Evolutionary conservation across 495 filamentous ascomycete genomes (phyloP).

Genomic region (Aspergillus baeticus): DNA sequence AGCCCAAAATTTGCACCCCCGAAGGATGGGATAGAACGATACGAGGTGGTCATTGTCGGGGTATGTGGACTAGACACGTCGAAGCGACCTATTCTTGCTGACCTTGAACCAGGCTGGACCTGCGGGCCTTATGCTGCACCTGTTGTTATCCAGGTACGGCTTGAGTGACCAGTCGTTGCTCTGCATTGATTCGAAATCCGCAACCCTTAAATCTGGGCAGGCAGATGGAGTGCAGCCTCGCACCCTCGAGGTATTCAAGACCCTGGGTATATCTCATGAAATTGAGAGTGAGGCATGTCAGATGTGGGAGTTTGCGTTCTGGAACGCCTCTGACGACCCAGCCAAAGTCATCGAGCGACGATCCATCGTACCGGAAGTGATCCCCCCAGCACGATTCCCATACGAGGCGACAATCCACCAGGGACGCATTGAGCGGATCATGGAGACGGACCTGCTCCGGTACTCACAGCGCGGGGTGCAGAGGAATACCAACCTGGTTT

Average conservation of each 20-base stretch:
- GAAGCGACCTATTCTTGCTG: no score
- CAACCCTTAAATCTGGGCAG: conserved; percentile 50
- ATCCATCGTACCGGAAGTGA: conserved; percentile 41
- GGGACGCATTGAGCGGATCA: conserved; percentile 58
- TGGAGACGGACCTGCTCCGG: conserved; percentile 51
- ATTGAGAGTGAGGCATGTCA: conserved; percentile 34
- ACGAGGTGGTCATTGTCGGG: conserved; percentile 11
- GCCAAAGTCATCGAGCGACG: conserved; percentile 50
- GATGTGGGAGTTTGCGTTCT: conserved; percentile 41
- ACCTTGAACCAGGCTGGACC: conserved; percentile 33
- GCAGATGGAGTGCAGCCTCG: conserved; percentile 63
- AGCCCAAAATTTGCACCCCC: conserved; percentile 16
- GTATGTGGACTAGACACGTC: not conserved
- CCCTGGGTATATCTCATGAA: conserved; percentile 32
- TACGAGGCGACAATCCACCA: conserved; percentile 59
- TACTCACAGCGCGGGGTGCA: conserved; percentile 50
- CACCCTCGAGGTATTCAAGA: conserved; percentile 61
- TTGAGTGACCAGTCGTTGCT: conserved; percentile 39
- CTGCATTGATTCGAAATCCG: conserved; percentile 44
- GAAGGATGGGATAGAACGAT: conserved; percentile 14
- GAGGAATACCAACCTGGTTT: conserved; percentile 49
- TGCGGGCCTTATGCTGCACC: conserved; percentile 44
- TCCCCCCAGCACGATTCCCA: conserved; percentile 42
- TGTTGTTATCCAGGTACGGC: conserved; percentile 47
- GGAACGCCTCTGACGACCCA: conserved; percentile 46